Evolutionary conservation across 75 land plant genomes (phyloP), one percentile per base, ranked within the genome.

Genomic region (Chamaecyparis obtusa): DNA sequence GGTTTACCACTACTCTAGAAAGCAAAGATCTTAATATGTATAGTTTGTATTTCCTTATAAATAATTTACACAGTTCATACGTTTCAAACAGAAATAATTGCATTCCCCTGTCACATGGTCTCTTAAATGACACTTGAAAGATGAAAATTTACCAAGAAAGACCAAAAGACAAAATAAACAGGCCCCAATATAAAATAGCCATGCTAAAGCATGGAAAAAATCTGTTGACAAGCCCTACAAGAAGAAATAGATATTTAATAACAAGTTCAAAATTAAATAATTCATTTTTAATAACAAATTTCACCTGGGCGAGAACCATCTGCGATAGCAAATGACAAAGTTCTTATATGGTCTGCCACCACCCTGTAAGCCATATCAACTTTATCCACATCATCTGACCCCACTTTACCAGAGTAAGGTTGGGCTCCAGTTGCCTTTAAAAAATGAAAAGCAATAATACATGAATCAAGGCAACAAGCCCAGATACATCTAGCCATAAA

Each of bases 321-420:
- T 87, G 99, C 98, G 89, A 98, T 98, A n/a, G 99, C 98, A 93
- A 98, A 96, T 17, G 95, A 97, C 51, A 98, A 92, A 32, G 99
- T 98, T 91, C 99, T 92, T 74, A 98, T 96, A 81, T 98, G 98
- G 86, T 98, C 98, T 86, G 96, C 98, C 54, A 98, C 97, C 85
- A 98, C 99, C 87, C 99, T 92, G 86, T 98, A 98, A 43, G 99
- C 98, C 94, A 94, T 96, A 83, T 98, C 98, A 84, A 94, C 87
- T 84, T 94, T 96, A 90, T 93, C 99, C 16, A 83, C 89, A 90
- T 98, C 99, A 83, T 98, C 99, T 83, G 89, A 46, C 55, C 99
- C 99, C 83, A 98, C 92, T 86, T 92, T 94, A 44, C 96, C 97
- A 36, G 91, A 71, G 87, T 98, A 98, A 36, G 91, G 92, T 75